Evolutionary conservation across 2,329 filamentous ascomycete genomes (phyloP), one percentile per base, ranked within the genome.

Genomic region (Nemania serpens): DNA sequence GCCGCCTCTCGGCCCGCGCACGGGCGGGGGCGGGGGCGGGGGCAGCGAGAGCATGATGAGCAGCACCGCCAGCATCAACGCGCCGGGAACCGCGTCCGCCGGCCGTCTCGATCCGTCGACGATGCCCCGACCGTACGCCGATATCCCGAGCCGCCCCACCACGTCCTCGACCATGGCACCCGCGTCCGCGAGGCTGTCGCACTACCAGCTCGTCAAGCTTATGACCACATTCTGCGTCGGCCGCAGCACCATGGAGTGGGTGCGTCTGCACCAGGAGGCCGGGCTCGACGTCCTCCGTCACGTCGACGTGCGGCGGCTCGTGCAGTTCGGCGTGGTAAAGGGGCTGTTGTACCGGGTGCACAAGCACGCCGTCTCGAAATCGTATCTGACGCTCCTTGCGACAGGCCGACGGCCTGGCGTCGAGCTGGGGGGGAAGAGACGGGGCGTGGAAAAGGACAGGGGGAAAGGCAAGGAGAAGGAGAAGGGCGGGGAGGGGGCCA

Each of bases 321-420:
- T 98, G 65, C 96, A 96, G 61, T 99, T 98, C 71, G 95, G 94
- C 59, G 85, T 97, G 61, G 96, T 98, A 75, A 98, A 98, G 77
- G 93, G 94, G 15, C 91, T 96, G 68, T 78, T 99, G 22, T 97
- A 97, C 75, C 87, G 95, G 36, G 89, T 97, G 42, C 92, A 98
- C 78, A 96, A 95, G 74, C 96, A 96, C 73, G 90, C 92, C 29
- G 85, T 96, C 1, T 87, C 84, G 3, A 86, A 86, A 70, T 83
- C 86, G 72, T 85, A 87, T 68, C 75, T 89, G 20, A 79, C 82
- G 7, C 77, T 78, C 2, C 72, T 87, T 56, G 85, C 84, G 1
- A 82, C 82, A 41, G 84, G 84, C 69, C 80, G 79, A 41, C 71
- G 75, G 22, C 76, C 79, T 10, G 46, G 46, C 29, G 46, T 34